Percentiles rank a stretch among this genome's conserved stretches.
phyloP scores from a whole-genome alignment of 1,284 basidiomycete species.

The Hortiboletus rubellus region DNA sequence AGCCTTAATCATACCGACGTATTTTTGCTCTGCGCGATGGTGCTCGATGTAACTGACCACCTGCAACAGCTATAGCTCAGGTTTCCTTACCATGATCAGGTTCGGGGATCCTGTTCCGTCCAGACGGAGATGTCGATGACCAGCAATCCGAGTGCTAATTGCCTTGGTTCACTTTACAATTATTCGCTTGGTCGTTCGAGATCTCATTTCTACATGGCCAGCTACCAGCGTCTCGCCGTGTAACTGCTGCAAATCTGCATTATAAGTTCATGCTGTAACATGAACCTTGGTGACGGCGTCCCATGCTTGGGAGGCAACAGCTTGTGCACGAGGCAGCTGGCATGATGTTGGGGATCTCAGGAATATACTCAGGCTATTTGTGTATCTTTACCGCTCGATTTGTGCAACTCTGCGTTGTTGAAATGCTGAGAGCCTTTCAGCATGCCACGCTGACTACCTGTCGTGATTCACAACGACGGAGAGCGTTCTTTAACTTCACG shows the following conservation, averaged over 20 bases:
- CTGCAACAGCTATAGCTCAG: neutral
- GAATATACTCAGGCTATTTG: neutral
- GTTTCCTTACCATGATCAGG: neutral
- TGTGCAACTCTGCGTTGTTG: neutral
- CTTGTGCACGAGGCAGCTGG: neutral
- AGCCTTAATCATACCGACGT: slow-evolving; percentile 1
- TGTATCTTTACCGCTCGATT: neutral
- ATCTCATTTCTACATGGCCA: neutral
- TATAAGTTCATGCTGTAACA: neutral
- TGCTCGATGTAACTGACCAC: neutral
- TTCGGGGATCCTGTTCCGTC: neutral
- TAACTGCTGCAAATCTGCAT: neutral
- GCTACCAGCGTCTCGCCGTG: too few relatives aligned
- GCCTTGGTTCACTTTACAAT: neutral
- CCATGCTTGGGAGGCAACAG: neutral
- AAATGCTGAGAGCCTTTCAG: slow-evolving; percentile 22
- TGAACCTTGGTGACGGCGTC: neutral
- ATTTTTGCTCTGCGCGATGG: neutral
- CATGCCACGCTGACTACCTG: slow-evolving; percentile 8
- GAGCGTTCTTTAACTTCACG: slow-evolving; percentile 42
- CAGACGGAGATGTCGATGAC: slow-evolving; percentile 20
- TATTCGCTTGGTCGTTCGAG: neutral
- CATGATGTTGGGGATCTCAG: neutral
- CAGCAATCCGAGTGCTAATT: neutral
- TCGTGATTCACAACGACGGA: slow-evolving; percentile 5